Evolutionary conservation across 108 stramenopile genomes (phyloP), one percentile per base, ranked within the genome.

Genomic region (Licmophora abbreviata): DNA sequence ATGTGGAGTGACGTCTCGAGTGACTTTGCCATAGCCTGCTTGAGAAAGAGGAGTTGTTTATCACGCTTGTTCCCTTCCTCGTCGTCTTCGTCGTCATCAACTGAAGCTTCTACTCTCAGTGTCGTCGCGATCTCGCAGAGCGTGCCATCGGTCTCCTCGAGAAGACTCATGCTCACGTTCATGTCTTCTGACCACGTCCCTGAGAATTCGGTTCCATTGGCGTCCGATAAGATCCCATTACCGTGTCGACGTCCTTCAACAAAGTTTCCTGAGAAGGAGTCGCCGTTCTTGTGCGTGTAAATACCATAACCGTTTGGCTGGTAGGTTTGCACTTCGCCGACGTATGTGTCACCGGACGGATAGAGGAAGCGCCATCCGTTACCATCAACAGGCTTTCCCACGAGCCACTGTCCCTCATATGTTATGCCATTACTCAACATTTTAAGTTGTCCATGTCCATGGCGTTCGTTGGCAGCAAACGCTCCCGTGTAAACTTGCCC

Each of bases 11-110:
- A 1, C 25, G 18, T 27, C 6, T 45, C 30, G 34, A 27, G 10
- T 0, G 54, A 53, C 21, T 33, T 5, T 35, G 44, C 24, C 53
- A 7, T 36, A 11, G 29, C 0, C 10, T 51, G 47, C 11, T 23
- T 31, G 22, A 29, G 32, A 30, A 21, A 48, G 2, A 31, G 4
- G 11, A 27, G 1, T 11, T 26, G 1, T 12, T 6, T 35, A 9
- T 22, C 69, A 36, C 68, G 65, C 28, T 67, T 70, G 51, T 71
- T 71, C 22, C 76, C 76, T 25, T 53, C 58, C 11, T 44, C 15
- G 2, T 29, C 49, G 21, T 50, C 55, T 14, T 69, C 70, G 31
- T 71, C 70, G 42, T 41, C 34, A 35, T 35, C 34, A 11, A 9
- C 34, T 11, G 34, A 9, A 11, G 9, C 11, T 7, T 8, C n/a